Evolutionary conservation across 495 filamentous ascomycete genomes (phyloP), one percentile per base, ranked within the genome.

Genomic region (Zalerion maritima): DNA sequence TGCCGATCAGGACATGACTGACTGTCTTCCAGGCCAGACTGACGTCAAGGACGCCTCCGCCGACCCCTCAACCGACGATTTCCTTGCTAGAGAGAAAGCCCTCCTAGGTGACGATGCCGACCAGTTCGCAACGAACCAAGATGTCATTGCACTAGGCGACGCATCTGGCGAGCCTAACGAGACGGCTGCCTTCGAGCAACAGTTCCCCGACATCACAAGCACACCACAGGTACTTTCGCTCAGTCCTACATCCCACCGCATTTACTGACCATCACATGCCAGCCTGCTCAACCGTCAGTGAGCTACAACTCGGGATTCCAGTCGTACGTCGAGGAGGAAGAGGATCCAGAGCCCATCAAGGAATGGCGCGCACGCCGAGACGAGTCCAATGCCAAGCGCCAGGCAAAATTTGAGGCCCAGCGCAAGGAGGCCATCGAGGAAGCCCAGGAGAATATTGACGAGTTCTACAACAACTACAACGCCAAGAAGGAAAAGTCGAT

Each of bases 391-490:
- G 61, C 76, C 35, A 78, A 78, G 46, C 81, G 83, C 36, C 76
- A 75, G 25, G 73, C 85, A 49, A 62, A 79, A 42, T 82, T 82
- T 21, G 67, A 71, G 17, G 58, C 69, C 26, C 79, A 81, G 54
- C 91, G 91, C 46, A 65, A 60, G 16, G 71, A 84, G 49, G 94
- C 83, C 5, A 57, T 92, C 45, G 71, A 75, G 51, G 81, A 81
- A 38, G 91, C 91, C 21, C 83, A 77, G 35, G 64, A 79, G 42
- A 79, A 84, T 50, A 86, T 96, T 34, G 89, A 99, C 45, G 91
- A 94, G 45, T 99, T 99, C 64, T 99, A 99, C 62, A 84, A 94
- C 51, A 93, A 92, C 51, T 99, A 99, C 69, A 93, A 93, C 60
- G 75, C 76, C 48, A 93, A 94, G 61, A 81, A 85, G 44, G 89